A percentile compares a stretch with the other conserved stretches of the same genome.
Evolutionary conservation across 495 filamentous ascomycete genomes (phyloP).

Genomic region (Rusavskia elegans): DNA sequence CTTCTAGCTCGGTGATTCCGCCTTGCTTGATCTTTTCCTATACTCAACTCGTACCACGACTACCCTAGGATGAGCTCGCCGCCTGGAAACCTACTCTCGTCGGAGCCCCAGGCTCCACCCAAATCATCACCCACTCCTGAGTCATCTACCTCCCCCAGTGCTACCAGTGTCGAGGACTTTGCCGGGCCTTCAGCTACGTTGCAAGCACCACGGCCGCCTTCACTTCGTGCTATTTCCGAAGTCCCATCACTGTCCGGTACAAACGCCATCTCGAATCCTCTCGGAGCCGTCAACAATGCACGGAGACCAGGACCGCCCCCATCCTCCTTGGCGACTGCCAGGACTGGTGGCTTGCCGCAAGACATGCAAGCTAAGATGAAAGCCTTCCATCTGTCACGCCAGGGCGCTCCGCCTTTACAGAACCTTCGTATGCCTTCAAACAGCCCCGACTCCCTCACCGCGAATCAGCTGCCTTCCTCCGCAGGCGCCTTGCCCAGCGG

Average conservation of each 20-base stretch:
- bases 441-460: conserved; percentile 13
- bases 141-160: not conserved
- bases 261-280: conserved; percentile 59
- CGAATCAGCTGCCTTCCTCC: conserved; percentile 22
- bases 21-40: not conserved
- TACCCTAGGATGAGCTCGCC: not conserved
- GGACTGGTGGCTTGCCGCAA: conserved; percentile 44
- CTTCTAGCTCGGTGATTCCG: not conserved
- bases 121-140: not conserved
- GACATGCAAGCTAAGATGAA: conserved; percentile 73
- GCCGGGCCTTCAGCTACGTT: conserved; percentile 8
- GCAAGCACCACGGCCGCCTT: conserved; percentile 13
- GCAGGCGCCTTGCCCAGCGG: conserved; percentile 8
- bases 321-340: conserved; percentile 37
- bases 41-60: not conserved
- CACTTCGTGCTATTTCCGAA: conserved; percentile 21
- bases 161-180: conserved; percentile 10
- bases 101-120: not conserved
- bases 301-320: conserved; percentile 41
- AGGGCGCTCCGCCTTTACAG: conserved; percentile 31
- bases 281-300: conserved; percentile 70
- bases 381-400: conserved; percentile 54
- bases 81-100: not conserved
- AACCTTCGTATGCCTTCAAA: conserved; percentile 10
- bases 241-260: conserved; percentile 35